Evolutionary conservation across 768 basidiomycete genomes (phyloP).

Genomic region (Lactifluus echinatus): DNA sequence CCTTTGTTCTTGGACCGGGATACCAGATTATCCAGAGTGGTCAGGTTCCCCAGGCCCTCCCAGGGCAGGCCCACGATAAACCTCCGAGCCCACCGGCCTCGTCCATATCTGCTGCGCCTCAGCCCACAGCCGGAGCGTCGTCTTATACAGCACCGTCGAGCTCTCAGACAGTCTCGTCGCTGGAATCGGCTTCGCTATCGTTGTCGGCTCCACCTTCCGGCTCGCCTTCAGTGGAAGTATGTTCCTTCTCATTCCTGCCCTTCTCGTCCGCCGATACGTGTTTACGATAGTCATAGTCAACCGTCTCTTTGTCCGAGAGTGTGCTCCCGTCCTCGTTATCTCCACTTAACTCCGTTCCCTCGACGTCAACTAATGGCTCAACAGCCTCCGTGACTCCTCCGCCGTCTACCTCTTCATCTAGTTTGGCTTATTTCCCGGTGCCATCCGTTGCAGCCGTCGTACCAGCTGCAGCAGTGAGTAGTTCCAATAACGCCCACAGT

Average conservation of each 20-base stretch:
- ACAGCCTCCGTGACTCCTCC: background rate
- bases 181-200: background rate
- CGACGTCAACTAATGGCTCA: background rate
- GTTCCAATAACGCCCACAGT: background rate
- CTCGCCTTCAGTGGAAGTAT: background rate
- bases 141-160: background rate
- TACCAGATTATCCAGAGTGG: background rate
- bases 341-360: background rate
- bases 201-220: background rate
- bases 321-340: background rate
- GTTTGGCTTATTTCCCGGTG: background rate
- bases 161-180: too few relatives aligned
- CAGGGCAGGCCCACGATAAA: conserved; percentile 1
- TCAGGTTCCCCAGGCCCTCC: conserved; percentile 8
- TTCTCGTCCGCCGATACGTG: background rate
- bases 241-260: background rate
- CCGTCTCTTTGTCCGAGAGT: background rate
- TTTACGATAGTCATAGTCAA: background rate
- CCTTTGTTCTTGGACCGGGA: conserved; percentile 10
- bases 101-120: background rate
- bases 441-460: background rate
- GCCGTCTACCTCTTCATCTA: background rate
- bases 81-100: background rate
- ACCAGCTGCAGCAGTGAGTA: background rate
- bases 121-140: background rate